These are phyloP conservation scores for Xylaria sp. DNA, from an alignment of 2,329 filamentous ascomycete species.

Conservation along the genomic window DNA sequence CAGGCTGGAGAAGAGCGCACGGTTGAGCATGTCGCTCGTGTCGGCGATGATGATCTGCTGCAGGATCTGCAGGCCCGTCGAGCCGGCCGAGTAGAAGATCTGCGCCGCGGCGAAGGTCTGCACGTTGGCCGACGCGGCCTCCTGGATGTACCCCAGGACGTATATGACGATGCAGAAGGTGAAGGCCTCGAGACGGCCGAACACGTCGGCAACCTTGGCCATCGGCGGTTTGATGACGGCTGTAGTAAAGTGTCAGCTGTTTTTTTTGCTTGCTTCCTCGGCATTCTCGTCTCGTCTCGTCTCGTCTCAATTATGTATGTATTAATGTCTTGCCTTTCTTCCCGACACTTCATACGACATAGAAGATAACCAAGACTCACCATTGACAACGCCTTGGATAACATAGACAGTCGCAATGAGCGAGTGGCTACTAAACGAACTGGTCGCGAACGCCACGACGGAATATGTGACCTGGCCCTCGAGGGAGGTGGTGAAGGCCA, in stretches of 20 bases:
- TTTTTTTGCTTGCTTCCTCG: neutral
- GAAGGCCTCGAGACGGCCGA: slow-evolving; percentile 70
- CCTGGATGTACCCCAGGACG: slow-evolving; percentile 67
- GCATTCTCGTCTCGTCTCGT: neutral
- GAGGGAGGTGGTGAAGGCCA: slow-evolving; percentile 74
- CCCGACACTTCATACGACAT: neutral
- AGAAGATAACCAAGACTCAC: slow-evolving; percentile 18
- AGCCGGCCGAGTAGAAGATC: slow-evolving; percentile 71
- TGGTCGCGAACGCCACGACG: slow-evolving; percentile 63
- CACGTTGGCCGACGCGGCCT: slow-evolving; percentile 65
- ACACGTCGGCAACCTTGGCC: slow-evolving; percentile 71
- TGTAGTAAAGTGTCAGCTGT: slow-evolving; percentile 36
- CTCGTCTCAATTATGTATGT: too few species aligned
- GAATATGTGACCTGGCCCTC: slow-evolving; percentile 72
- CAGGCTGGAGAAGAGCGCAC: slow-evolving; percentile 68
- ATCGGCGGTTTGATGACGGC: slow-evolving; percentile 70
- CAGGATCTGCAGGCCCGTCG: slow-evolving; percentile 67
- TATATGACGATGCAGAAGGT: slow-evolving; percentile 64
- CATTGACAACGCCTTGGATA: slow-evolving; percentile 37
- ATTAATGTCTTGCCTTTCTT: neutral
- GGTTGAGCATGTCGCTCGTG: slow-evolving; percentile 68
- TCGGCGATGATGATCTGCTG: slow-evolving; percentile 75
- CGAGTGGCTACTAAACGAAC: slow-evolving; percentile 39
- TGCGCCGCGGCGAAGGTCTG: slow-evolving; percentile 65
- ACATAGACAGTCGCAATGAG: slow-evolving; percentile 39